Evolutionary conservation across 345 rosid genomes (phyloP).

Genomic region (Gossypium sturtianum): DNA sequence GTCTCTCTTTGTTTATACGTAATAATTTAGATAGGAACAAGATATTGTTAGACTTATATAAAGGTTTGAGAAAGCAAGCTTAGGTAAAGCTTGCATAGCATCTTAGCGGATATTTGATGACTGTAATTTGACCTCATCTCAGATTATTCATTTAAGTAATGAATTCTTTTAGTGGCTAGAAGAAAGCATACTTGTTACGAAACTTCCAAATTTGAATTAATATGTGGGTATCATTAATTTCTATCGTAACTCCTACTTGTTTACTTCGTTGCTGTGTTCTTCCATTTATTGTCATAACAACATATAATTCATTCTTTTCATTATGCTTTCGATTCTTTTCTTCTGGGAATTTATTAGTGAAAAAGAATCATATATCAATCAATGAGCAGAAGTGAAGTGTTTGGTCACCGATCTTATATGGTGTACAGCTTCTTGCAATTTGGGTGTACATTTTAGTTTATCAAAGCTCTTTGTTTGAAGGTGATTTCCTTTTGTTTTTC

Average conservation of each 20-base stretch:
- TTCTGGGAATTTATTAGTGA: background rate
- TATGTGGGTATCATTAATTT: background rate
- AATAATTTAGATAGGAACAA: background rate
- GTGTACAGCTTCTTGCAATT: background rate
- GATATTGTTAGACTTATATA: background rate
- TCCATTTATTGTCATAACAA: background rate
- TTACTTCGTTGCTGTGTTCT: background rate
- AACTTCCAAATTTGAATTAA: background rate
- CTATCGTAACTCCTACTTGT: background rate
- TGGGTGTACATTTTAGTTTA: background rate
- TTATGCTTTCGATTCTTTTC: background rate
- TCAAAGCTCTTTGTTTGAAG: slow-evolving; percentile 1
- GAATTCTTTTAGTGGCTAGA: background rate
- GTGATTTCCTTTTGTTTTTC: slow-evolving; percentile 15
- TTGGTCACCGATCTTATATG: background rate
- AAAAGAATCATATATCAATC: background rate
- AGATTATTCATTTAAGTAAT: background rate
- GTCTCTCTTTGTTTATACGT: background rate
- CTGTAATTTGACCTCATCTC: background rate
- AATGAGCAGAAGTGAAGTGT: background rate
- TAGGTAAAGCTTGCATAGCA: background rate
- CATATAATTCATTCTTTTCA: background rate
- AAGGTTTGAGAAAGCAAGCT: background rate
- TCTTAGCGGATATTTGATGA: background rate
- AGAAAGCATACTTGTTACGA: background rate